phyloP scores from a whole-genome alignment of 2,329 filamentous ascomycete species.

The Xylaria sp. region DNA sequence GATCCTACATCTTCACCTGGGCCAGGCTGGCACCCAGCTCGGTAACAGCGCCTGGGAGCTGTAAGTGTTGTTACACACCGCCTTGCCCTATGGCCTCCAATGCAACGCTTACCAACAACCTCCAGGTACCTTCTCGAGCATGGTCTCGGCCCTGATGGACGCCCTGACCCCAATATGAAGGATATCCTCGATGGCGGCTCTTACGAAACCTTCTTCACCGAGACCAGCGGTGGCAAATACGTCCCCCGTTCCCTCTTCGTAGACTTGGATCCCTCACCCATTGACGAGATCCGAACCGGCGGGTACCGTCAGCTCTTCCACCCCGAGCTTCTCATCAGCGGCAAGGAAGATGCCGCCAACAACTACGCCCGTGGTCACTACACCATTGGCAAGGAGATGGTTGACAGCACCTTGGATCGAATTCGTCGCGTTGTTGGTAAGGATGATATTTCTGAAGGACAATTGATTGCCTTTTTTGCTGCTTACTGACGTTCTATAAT shows the following conservation, averaged over 20 bases:
- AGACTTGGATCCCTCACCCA: slow-evolving; percentile 77
- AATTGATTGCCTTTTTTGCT: not conserved
- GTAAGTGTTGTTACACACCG: slow-evolving; percentile 64
- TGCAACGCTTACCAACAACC: slow-evolving; percentile 21
- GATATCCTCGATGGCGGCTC: slow-evolving; percentile 70
- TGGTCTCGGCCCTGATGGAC: slow-evolving; percentile 72
- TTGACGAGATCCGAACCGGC: slow-evolving; percentile 78
- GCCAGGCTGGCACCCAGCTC: slow-evolving; percentile 78
- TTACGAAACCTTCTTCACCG: slow-evolving; percentile 78
- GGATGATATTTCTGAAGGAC: slow-evolving; percentile 42
- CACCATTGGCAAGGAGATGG: slow-evolving; percentile 80
- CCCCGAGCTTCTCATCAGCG: slow-evolving; percentile 76
- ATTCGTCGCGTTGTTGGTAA: slow-evolving; percentile 75
- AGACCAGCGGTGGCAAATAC: slow-evolving; percentile 77
- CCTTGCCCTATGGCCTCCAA: not conserved
- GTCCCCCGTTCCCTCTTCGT: slow-evolving; percentile 78
- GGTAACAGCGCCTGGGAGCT: slow-evolving; percentile 81
- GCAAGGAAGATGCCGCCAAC: slow-evolving; percentile 81
- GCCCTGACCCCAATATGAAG: slow-evolving; percentile 68
- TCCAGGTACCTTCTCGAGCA: slow-evolving; percentile 77
- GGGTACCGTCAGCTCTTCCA: slow-evolving; percentile 76
- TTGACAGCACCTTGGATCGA: slow-evolving; percentile 74
- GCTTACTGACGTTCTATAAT: slow-evolving; percentile 36
- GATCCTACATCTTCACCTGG: slow-evolving; percentile 72
- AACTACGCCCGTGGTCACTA: slow-evolving; percentile 82